Conservation (phyloP, 2,329 filamentous ascomycete species). For the Didymella keratinophila region DNA sequence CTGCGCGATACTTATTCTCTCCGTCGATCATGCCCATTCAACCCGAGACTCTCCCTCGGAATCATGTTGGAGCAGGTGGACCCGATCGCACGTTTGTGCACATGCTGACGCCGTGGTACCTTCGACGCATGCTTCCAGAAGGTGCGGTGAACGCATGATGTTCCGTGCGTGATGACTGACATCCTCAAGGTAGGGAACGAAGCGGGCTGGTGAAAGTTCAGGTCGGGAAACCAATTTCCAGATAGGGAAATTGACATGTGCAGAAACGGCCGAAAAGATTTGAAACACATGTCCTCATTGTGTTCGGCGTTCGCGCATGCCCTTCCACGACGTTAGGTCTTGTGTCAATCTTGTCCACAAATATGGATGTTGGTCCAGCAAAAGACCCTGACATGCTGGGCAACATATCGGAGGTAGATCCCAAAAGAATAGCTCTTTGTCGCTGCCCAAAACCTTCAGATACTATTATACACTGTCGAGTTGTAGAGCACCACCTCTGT, state of each 20-base stretch:
- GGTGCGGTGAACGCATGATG: constrained; percentile 11
- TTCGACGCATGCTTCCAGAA: constrained; percentile 29
- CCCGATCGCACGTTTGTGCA: constrained; percentile 11
- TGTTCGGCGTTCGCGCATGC: constrained; percentile 6
- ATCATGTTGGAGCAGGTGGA: constrained; percentile 1
- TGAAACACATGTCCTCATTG: constrained; percentile 7
- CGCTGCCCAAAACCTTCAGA: constrained; percentile 2
- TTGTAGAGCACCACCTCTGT: constrained; percentile 2
- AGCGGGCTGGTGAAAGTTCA: not conserved
- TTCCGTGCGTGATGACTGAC: constrained; percentile 15
- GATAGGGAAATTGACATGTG: constrained; percentile 12
- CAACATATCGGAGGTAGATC: not conserved
- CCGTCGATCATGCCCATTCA: constrained; percentile 21
- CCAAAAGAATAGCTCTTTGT: not conserved
- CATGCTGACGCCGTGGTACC: constrained; percentile 9
- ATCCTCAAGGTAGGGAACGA: constrained; percentile 1
- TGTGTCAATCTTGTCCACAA: constrained; percentile 13
- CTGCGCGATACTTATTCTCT: constrained; percentile 2
- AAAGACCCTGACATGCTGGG: constrained; percentile 7
- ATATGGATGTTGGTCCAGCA: constrained; percentile 6
- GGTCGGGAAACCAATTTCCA: constrained; percentile 1
- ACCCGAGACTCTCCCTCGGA: constrained; percentile 16
- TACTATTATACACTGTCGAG: not conserved
- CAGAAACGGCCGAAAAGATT: constrained; percentile 7
- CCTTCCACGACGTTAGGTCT: constrained; percentile 8